Percentiles rank a stretch among this genome's conserved stretches.
These are phyloP conservation scores for Pythium monospermum DNA, from an alignment of 352 stramenopile species.

Conservation along the genomic window DNA sequence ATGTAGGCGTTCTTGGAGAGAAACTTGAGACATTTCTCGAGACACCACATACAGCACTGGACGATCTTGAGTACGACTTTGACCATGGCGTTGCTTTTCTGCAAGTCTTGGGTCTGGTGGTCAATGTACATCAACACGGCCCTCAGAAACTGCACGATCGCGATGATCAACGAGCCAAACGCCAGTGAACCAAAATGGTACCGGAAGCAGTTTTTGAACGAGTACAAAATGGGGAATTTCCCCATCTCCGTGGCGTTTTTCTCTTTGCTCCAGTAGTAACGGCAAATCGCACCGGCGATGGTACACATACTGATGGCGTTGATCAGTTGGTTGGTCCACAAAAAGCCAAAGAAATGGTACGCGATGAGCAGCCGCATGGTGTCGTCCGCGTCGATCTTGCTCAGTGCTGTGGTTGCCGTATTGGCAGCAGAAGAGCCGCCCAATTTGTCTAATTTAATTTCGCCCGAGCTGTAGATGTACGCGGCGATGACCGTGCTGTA, in stretches of 20 bases:
- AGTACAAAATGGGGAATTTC: slow-evolving; percentile 42
- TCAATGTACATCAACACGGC: slow-evolving; percentile 78
- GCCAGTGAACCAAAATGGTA: slow-evolving; percentile 85
- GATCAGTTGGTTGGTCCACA: slow-evolving; percentile 89
- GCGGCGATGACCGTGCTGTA: slow-evolving; percentile 77
- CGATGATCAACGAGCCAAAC: slow-evolving; percentile 84
- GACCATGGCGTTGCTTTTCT: slow-evolving; percentile 59
- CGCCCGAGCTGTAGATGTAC: slow-evolving; percentile 71
- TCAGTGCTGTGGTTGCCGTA: slow-evolving; percentile 17
- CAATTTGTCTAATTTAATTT: slow-evolving; percentile 46
- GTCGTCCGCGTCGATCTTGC: slow-evolving; percentile 47
- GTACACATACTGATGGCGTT: slow-evolving; percentile 67
- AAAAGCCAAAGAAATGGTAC: slow-evolving; percentile 78
- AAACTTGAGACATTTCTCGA: slow-evolving; percentile 89
- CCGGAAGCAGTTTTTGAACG: slow-evolving; percentile 57
- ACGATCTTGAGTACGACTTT: slow-evolving; percentile 85
- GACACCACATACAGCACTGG: slow-evolving; percentile 84
- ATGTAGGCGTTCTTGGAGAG: slow-evolving; percentile 90
- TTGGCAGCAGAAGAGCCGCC: slow-evolving; percentile 24
- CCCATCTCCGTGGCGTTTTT: slow-evolving; percentile 56
- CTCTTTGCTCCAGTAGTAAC: slow-evolving; percentile 87
- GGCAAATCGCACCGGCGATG: slow-evolving; percentile 72
- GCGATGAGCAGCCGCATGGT: slow-evolving; percentile 76
- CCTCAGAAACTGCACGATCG: slow-evolving; percentile 76
- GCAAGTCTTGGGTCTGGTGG: slow-evolving; percentile 56